A percentile compares a stretch with the other conserved stretches of the same genome.
Conservation (phyloP, 2,329 filamentous ascomycete species). For the Penicillium carneum region DNA sequence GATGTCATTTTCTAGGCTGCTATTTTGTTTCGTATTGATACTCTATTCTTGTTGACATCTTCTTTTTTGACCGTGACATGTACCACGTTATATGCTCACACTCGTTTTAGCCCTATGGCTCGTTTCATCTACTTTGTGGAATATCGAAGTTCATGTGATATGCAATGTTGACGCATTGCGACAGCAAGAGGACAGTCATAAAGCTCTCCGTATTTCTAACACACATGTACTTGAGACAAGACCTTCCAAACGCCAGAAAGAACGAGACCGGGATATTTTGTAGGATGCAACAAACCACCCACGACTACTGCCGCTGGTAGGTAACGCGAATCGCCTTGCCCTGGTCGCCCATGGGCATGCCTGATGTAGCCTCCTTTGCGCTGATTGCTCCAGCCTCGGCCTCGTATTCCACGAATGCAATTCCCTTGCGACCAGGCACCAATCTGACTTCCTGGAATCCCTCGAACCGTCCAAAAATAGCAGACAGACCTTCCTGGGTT, state of each 20-base stretch:
- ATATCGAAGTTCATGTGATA: constrained; percentile 22
- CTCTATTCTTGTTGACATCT: constrained; percentile 22
- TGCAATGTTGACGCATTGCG: constrained; percentile 12
- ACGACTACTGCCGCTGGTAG: constrained; percentile 77
- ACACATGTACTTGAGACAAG: constrained; percentile 25
- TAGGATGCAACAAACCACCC: constrained; percentile 21
- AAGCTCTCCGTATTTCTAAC: constrained; percentile 27
- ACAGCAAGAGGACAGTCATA: constrained; percentile 4
- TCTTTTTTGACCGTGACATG: constrained; percentile 16
- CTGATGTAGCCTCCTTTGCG: constrained; percentile 90
- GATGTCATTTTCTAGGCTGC: constrained; percentile 79
- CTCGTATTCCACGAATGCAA: constrained; percentile 97
- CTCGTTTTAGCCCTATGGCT: constrained; percentile 11
- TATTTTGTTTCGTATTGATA: constrained; percentile 33
- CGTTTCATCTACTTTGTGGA: constrained; percentile 16
- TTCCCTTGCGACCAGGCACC: constrained; percentile 83
- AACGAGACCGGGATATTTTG: constrained; percentile 31
- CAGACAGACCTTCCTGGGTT: constrained; percentile 78
- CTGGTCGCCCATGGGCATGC: constrained; percentile 77
- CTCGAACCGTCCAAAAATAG: constrained; percentile 86
- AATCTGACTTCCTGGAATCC: constrained; percentile 91
- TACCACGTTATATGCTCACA: constrained; percentile 25
- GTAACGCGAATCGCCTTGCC: constrained; percentile 89
- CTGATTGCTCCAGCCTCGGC: constrained; percentile 86
- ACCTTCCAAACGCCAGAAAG: constrained; percentile 44